A percentile compares a stretch with the other conserved stretches of the same genome.
Conservation (phyloP, 306 rosid genomes). For the Citrullus amarus region DNA sequence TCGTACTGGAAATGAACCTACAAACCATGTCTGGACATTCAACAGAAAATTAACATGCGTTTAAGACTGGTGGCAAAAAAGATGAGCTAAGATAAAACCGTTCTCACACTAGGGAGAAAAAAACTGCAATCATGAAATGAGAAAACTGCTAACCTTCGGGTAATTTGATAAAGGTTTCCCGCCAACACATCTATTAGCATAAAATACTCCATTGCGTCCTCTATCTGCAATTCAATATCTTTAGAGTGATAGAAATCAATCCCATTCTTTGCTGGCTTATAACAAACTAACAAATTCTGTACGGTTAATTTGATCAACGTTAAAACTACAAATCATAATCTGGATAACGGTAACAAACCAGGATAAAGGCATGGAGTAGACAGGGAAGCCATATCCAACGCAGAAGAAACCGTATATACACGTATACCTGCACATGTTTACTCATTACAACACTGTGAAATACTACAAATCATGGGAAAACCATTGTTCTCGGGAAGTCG, state of each 20-base stretch:
- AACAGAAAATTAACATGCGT: slow-evolving; percentile 7
- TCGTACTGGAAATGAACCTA: slow-evolving; percentile 47
- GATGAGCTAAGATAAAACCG: neutral
- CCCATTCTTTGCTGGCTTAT: neutral
- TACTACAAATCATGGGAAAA: neutral
- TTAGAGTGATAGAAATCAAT: neutral
- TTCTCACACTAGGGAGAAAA: neutral
- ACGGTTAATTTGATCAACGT: neutral
- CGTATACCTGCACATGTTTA: slow-evolving; percentile 8
- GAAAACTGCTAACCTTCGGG: slow-evolving; percentile 33
- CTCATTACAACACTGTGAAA: neutral
- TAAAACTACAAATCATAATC: neutral
- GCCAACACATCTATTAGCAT: slow-evolving; percentile 24
- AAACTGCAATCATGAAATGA: neutral
- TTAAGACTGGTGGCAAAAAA: slow-evolving; percentile 8
- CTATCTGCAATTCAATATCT: slow-evolving; percentile 19
- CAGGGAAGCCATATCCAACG: slow-evolving; percentile 27
- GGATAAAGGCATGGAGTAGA: slow-evolving; percentile 29
- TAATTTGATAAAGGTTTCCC: slow-evolving; percentile 40
- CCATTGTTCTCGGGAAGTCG: neutral
- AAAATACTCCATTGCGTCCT: slow-evolving; percentile 26
- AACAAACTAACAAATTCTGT: neutral
- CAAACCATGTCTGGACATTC: slow-evolving; percentile 38
- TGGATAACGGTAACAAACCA: slow-evolving; percentile 9
- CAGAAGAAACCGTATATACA: slow-evolving; percentile 4